Conservation (phyloP, 257 asterid genomes). For the Solanum stenotomum region DNA sequence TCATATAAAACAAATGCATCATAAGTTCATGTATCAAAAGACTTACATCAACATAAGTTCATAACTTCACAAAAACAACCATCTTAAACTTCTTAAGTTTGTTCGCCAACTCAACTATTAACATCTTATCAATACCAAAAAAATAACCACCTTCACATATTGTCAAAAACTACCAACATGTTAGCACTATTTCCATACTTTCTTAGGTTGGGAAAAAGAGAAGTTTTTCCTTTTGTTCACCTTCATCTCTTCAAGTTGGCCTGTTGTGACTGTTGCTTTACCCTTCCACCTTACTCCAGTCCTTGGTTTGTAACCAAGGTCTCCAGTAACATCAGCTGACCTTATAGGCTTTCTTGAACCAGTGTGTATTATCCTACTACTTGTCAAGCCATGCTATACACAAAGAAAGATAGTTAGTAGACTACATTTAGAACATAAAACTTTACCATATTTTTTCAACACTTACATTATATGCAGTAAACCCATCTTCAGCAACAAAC, state of each 20-base stretch:
- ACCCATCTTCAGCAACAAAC: no score
- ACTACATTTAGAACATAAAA: no score
- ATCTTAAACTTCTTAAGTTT: not conserved
- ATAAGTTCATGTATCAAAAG: not conserved
- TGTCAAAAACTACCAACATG: not conserved
- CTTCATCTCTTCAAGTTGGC: no score
- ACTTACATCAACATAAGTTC: no score
- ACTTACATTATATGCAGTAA: no score
- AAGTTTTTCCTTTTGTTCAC: no score
- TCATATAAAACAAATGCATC: not conserved
- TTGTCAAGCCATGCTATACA: not conserved
- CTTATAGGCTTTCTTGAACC: not conserved
- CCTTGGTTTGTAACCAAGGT: not conserved
- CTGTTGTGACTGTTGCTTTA: no score
- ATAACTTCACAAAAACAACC: not conserved
- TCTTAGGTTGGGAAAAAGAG: no score
- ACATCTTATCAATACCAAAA: not conserved
- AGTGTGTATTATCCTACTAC: not conserved
- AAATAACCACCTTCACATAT: not conserved
- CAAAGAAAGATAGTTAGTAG: not conserved
- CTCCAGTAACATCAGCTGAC: not conserved
- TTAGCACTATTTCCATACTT: not conserved
- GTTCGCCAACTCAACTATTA: not conserved
- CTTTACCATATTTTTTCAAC: no score
- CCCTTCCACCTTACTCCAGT: no score